Conservation (phyloP, 768 basidiomycete species). For the Leucosporidium creatinivorum region DNA sequence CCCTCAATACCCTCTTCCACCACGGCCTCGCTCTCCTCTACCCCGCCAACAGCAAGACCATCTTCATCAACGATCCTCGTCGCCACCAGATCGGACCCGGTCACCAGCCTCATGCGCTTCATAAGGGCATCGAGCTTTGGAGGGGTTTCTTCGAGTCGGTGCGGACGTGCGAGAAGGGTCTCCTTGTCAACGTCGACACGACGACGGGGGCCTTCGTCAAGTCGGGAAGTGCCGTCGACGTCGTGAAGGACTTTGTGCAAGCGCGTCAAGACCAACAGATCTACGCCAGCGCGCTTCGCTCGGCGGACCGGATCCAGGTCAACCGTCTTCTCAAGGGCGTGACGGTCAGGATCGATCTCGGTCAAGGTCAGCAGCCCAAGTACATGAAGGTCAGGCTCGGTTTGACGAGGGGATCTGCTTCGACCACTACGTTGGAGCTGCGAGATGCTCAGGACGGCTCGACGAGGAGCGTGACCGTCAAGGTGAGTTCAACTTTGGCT, state of each 20-base stretch:
- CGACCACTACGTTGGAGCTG: too few relatives aligned
- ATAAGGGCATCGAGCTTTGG: not conserved
- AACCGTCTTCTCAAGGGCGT: slow-evolving; percentile 5
- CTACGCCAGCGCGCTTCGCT: not conserved
- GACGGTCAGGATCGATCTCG: not conserved
- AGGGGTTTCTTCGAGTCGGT: slow-evolving; percentile 12
- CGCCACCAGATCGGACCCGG: not conserved
- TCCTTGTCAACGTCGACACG: slow-evolving; percentile 17
- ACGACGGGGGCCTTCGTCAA: slow-evolving; percentile 10
- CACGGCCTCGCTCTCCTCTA: not conserved
- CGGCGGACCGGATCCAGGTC: not conserved
- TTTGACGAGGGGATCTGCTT: not conserved
- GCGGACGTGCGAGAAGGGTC: not conserved
- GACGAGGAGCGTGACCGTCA: not conserved
- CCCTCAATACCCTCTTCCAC: too few relatives aligned
- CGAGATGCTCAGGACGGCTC: too few relatives aligned
- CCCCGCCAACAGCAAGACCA: not conserved
- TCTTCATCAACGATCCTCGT: not conserved
- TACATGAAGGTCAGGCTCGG: not conserved
- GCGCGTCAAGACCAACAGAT: not conserved
- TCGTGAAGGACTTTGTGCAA: not conserved
- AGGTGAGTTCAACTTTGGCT: slow-evolving; percentile 2
- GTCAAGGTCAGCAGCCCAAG: not conserved
- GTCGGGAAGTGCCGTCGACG: not conserved
- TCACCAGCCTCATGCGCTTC: not conserved